Conservation (phyloP, 441 rosid species). For the Erodium trifolium region DNA sequence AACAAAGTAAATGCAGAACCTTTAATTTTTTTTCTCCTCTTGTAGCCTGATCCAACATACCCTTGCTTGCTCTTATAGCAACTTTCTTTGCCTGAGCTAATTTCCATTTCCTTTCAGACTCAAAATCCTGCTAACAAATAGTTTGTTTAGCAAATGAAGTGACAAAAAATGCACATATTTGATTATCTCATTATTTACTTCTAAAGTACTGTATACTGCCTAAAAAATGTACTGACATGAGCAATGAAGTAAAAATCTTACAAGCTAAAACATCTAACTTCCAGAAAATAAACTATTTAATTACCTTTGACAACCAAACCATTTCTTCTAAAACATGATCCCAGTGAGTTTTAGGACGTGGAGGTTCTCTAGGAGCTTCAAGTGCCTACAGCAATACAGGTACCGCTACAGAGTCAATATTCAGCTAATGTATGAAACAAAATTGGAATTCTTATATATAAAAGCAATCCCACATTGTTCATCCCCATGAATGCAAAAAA, state of each 20-base stretch:
- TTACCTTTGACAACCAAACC: constrained; percentile 97
- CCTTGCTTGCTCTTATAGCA: constrained; percentile 93
- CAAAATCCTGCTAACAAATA: constrained; percentile 68
- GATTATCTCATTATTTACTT: background rate
- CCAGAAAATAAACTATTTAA: constrained; percentile 7
- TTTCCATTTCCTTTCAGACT: constrained; percentile 99
- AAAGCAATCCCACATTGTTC: background rate
- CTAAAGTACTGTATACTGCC: background rate
- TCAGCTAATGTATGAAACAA: background rate
- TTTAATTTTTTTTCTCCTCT: constrained; percentile 92
- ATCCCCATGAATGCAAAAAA: background rate
- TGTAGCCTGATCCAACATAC: constrained; percentile 88
- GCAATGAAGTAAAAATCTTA: background rate
- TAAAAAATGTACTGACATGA: background rate
- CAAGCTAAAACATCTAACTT: background rate
- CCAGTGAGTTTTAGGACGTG: constrained; percentile 94
- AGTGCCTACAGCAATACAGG: constrained; percentile 48
- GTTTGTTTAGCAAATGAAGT: constrained; percentile 27
- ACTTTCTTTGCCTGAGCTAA: constrained; percentile 90
- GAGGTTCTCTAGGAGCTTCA: constrained; percentile 94
- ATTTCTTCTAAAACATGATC: constrained; percentile 98
- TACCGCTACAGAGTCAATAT: constrained; percentile 5
- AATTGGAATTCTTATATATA: background rate
- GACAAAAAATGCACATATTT: constrained; percentile 5
- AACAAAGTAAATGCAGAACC: constrained; percentile 38